These are phyloP conservation scores for Pestalotiopsis sp. DNA, from an alignment of 2,329 filamentous ascomycete genomes.

Conservation along the genomic window DNA sequence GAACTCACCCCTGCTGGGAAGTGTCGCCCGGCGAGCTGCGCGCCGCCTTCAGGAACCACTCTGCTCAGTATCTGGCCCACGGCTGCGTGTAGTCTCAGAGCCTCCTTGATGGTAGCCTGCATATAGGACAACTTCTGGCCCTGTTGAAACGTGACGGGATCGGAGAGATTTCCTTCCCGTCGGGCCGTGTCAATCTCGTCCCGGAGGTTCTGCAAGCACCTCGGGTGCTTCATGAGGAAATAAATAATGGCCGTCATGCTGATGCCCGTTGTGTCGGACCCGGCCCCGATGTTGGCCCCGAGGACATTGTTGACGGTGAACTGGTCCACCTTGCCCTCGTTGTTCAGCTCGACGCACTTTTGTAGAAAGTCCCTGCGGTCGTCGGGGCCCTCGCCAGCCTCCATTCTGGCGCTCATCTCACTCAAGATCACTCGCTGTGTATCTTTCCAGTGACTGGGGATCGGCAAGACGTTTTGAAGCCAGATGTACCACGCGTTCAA, in stretches of 20 bases:
- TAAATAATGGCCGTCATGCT: conserved; percentile 32
- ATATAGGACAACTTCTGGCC: conserved; percentile 45
- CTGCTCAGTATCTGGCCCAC: conserved; percentile 28
- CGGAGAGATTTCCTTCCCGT: conserved; percentile 14
- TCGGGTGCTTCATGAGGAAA: conserved; percentile 23
- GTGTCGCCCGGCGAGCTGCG: conserved; percentile 26
- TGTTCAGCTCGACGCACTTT: conserved; percentile 27
- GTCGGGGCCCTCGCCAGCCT: conserved; percentile 17
- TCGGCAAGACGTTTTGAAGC: conserved; percentile 14
- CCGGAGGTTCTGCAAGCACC: conserved; percentile 14
- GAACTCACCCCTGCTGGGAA: conserved; percentile 27
- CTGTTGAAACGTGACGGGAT: conserved; percentile 25
- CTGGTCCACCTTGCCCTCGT: conserved; percentile 31
- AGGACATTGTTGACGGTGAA: conserved; percentile 24
- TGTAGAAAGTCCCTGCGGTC: conserved; percentile 19
- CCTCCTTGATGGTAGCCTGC: conserved; percentile 57
- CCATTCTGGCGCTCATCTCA: conserved; percentile 19
- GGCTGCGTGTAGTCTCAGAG: conserved; percentile 35
- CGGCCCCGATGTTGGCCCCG: conserved; percentile 34
- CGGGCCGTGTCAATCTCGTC: conserved; percentile 25
- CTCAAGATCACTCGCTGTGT: background rate
- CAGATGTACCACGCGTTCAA: conserved; percentile 18
- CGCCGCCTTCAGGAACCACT: conserved; percentile 27
- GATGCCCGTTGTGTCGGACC: conserved; percentile 39
- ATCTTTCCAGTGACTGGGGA: background rate